phyloP scores from a whole-genome alignment of 371 early-diverging fungal genomes.

The Lichtheimia hyalospora region DNA sequence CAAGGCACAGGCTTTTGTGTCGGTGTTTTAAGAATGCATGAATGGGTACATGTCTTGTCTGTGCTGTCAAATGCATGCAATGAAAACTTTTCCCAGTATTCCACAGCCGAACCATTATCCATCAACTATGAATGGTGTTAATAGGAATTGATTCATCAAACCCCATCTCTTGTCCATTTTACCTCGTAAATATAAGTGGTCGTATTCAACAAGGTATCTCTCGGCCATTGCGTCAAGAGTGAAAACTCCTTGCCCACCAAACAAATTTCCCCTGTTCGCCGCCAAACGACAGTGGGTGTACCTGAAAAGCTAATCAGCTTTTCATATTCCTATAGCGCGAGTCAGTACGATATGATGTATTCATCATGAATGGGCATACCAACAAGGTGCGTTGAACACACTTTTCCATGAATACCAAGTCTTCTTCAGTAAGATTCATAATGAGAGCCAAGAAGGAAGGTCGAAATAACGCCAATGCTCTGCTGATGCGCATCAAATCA shows the following conservation, averaged over 20 bases:
- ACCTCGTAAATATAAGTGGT: conserved; percentile 81
- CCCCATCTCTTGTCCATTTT: no score
- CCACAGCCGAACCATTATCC: conserved; percentile 85
- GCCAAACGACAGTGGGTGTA: conserved; percentile 93
- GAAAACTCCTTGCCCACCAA: conserved; percentile 92
- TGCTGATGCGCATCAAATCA: conserved; percentile 82
- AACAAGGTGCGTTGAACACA: conserved; percentile 82
- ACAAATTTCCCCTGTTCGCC: conserved; percentile 88
- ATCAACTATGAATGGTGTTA: conserved; percentile 61
- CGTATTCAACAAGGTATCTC: conserved; percentile 69
- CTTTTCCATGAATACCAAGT: conserved; percentile 87
- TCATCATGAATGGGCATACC: conserved; percentile 35
- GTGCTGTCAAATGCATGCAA: conserved; percentile 87
- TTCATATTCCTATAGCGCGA: conserved; percentile 74
- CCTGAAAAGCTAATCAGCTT: conserved; percentile 88
- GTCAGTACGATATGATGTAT: background rate
- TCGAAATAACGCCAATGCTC: conserved; percentile 83
- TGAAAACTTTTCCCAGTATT: conserved; percentile 91
- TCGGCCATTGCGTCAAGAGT: conserved; percentile 83
- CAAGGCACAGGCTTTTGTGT: conserved; percentile 71
- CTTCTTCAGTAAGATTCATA: conserved; percentile 88
- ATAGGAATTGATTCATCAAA: conserved; percentile 3
- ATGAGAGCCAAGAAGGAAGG: conserved; percentile 88
- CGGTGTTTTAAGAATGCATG: conserved; percentile 72
- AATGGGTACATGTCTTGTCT: conserved; percentile 77